These are phyloP conservation scores for Infundibulicybe gibba DNA, from an alignment of 768 basidiomycete genomes.

Conservation along the genomic window DNA sequence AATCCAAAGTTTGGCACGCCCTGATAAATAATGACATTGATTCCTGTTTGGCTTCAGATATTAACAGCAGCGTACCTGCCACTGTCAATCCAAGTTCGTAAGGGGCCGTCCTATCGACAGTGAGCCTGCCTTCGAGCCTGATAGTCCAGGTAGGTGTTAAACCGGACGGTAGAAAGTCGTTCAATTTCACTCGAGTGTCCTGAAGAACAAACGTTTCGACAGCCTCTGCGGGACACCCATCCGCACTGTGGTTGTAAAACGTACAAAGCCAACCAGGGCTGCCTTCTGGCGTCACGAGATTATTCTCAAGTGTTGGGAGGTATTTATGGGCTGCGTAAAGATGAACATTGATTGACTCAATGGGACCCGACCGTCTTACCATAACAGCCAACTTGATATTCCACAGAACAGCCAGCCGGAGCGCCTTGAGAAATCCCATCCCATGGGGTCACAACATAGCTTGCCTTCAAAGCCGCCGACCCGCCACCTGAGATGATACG, in stretches of 20 bases:
- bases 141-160: constrained; percentile 53
- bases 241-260: constrained; percentile 55
- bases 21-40: constrained; percentile 15
- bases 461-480: constrained; percentile 68
- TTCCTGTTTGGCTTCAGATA: neutral
- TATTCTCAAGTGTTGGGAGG: constrained; percentile 64
- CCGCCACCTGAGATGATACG: constrained; percentile 73
- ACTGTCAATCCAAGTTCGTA: constrained; percentile 66
- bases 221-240: constrained; percentile 40
- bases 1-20: constrained; percentile 62
- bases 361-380: constrained; percentile 30
- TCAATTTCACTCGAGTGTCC: constrained; percentile 63
- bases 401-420: constrained; percentile 44
- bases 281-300: constrained; percentile 47
- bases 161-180: constrained; percentile 60
- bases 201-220: constrained; percentile 45
- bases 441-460: constrained; percentile 62
- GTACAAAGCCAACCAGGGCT: constrained; percentile 60
- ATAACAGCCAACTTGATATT: constrained; percentile 63
- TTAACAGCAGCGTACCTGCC: constrained; percentile 36
- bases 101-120: constrained; percentile 39
- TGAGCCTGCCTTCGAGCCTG: constrained; percentile 50
- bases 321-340: constrained; percentile 55
- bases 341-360: neutral
- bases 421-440: constrained; percentile 53